phyloP scores from a whole-genome alignment of 2,329 filamentous ascomycete genomes.

The Ophiostoma perfectum region DNA sequence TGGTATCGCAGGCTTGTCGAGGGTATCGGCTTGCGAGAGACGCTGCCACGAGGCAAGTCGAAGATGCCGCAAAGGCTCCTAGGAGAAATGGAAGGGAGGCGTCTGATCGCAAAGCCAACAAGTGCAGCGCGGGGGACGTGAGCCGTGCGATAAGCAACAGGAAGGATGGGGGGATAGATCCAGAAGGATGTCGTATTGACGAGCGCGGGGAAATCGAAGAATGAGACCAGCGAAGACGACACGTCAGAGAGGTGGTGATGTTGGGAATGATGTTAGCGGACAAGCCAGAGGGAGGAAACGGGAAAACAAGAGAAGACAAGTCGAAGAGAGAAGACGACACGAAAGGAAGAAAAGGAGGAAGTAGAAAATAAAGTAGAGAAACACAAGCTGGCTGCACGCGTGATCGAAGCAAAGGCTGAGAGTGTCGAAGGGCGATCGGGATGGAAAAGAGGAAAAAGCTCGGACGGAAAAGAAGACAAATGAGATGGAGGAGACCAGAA shows the following conservation, averaged over 20 bases:
- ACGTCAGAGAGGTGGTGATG: not conserved
- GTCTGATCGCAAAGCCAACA: not conserved
- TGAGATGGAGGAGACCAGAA: conserved; percentile 7
- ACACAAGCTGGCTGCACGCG: not conserved
- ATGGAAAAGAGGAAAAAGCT: conserved; percentile 11
- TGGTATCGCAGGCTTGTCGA: too few species aligned
- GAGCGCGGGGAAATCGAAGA: not conserved
- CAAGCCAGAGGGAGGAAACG: not conserved
- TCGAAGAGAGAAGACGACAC: not conserved
- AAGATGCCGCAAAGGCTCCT: not conserved
- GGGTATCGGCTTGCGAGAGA: too few species aligned
- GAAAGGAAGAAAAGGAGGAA: not conserved
- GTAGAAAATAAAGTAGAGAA: not conserved
- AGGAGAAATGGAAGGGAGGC: not conserved
- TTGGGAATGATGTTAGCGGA: not conserved
- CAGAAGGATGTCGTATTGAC: conserved; percentile 3
- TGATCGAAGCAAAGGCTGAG: conserved; percentile 4
- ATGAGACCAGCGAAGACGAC: not conserved
- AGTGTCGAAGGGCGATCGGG: not conserved
- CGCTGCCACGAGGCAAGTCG: not conserved
- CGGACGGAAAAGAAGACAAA: not conserved
- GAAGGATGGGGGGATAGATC: not conserved
- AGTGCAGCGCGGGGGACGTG: conserved; percentile 5
- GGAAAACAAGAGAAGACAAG: not conserved
- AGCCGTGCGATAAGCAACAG: not conserved